Evolutionary conservation across 2,329 filamentous ascomycete species (phyloP), one percentile per base, ranked within the genome.

Genomic region (Nothophoma quercina): DNA sequence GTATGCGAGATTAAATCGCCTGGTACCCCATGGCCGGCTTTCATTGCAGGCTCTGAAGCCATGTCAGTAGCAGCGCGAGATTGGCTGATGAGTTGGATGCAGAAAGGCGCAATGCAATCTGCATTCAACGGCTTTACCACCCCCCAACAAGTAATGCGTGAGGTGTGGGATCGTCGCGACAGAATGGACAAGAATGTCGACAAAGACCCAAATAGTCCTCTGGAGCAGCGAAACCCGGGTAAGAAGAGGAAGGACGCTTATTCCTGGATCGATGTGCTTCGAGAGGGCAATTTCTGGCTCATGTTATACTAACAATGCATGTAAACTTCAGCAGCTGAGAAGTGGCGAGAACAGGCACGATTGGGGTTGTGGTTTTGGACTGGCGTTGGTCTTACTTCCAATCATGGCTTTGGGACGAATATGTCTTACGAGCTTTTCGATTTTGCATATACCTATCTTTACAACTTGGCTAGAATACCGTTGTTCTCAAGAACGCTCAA

Each of bases 11-110:
- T 51, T 18, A 41, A 54, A n/a, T 51, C 51, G 18, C 54, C 56
- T 7, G 59, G 59, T 3, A 56, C 59, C 1, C 46, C 59, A 19
- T 62, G 59, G 59, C 59, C 56, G 22, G 59, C 59, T 33, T 62
- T 62, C 26, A 52, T 62, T 26, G 59, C 59, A 10, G 59, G 56
- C 1, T 57, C 56, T 16, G 59, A 62, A 25, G 59, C 59, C 8
- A 42, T 58, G 21, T 59, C 54, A 21, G 22, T 18, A 10, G 41
- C 40, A 19, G 29, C 59, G 9, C 48, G 56, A 22, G 33, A 53
- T 12, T 63, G 57, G 45, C 18, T 63, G 1, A 51, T 53, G 40
- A 35, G 16, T 9, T 63, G 58, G 60, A 49, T 61, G 21, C 53
- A 59, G 38, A 61, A 59, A 22, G 51, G 57, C 7, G 54, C 48